Percentiles rank a stretch among this genome's conserved stretches.
These are phyloP conservation scores for Sisymbrium altissimum DNA, from an alignment of 345 rosid genomes.

Conservation along the genomic window DNA sequence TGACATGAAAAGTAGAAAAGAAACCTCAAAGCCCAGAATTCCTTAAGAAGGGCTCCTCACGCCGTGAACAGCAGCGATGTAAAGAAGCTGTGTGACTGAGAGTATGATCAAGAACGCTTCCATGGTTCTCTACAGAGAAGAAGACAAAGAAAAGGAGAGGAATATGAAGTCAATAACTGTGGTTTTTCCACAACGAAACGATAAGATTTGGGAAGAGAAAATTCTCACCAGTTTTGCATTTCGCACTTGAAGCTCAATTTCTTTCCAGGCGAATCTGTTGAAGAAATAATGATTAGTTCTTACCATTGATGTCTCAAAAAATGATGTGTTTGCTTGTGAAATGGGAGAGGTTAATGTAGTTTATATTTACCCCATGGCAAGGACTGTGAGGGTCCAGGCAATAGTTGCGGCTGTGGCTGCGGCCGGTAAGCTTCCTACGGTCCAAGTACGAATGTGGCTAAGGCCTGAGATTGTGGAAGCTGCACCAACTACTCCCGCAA, in stretches of 20 bases:
- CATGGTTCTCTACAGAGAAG: slow-evolving; percentile 81
- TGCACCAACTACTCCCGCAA: slow-evolving; percentile 86
- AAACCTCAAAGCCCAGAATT: background rate
- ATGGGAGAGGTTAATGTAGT: background rate
- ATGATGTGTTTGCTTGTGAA: background rate
- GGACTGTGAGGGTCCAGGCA: slow-evolving; percentile 91
- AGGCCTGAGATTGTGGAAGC: slow-evolving; percentile 72
- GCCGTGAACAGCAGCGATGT: slow-evolving; percentile 72
- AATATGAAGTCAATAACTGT: background rate
- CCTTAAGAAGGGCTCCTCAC: slow-evolving; percentile 29
- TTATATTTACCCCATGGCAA: slow-evolving; percentile 82
- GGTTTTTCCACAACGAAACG: background rate
- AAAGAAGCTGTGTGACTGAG: slow-evolving; percentile 77
- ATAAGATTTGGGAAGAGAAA: background rate
- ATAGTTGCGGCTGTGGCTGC: slow-evolving; percentile 74
- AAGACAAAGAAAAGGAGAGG: background rate
- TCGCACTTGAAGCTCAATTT: slow-evolving; percentile 64
- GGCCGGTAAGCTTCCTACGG: slow-evolving; percentile 54
- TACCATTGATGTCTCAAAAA: background rate
- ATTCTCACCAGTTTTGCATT: slow-evolving; percentile 74
- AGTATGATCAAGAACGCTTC: slow-evolving; percentile 93
- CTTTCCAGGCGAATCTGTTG: slow-evolving; percentile 83
- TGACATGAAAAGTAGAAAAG: background rate
- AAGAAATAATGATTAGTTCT: slow-evolving; percentile 16
- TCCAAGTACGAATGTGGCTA: slow-evolving; percentile 71